These are phyloP conservation scores for Yarrowia galli DNA, from an alignment of 1,139 yeast genomes.

Conservation along the genomic window DNA sequence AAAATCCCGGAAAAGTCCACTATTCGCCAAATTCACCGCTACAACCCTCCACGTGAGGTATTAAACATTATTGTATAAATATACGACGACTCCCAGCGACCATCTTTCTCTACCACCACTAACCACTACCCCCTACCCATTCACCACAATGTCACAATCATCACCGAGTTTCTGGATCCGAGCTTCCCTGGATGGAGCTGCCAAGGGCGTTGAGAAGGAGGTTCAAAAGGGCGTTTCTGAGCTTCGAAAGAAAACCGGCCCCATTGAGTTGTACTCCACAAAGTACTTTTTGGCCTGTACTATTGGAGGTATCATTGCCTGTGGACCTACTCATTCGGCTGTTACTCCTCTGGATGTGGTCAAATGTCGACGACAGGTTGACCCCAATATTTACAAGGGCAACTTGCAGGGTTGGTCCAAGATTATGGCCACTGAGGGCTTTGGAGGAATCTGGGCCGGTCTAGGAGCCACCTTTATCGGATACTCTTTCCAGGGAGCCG, in stretches of 20 bases:
- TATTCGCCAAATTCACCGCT: background rate
- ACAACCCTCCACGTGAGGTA: background rate
- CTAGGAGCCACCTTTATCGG: constrained; percentile 83
- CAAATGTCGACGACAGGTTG: constrained; percentile 80
- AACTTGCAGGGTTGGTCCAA: constrained; percentile 71
- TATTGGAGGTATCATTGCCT: constrained; percentile 76
- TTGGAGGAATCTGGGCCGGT: constrained; percentile 72
- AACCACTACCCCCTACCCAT: background rate
- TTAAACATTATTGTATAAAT: constrained; percentile 12
- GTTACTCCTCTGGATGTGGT: constrained; percentile 82
- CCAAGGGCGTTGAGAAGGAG: constrained; percentile 36
- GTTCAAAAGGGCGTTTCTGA: constrained; percentile 16
- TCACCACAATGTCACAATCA: constrained; percentile 16
- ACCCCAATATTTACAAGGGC: constrained; percentile 65
- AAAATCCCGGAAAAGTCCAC: no score
- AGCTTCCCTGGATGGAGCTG: constrained; percentile 23
- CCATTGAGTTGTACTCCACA: constrained; percentile 59
- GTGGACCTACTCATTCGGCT: constrained; percentile 84
- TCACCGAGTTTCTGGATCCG: constrained; percentile 34
- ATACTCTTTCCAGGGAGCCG: constrained; percentile 85
- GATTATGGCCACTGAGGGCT: constrained; percentile 68
- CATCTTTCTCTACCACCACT: background rate
- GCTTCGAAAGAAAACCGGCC: constrained; percentile 40
- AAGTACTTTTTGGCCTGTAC: constrained; percentile 76
- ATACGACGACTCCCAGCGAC: background rate